These are phyloP conservation scores for Nemania abortiva DNA, from an alignment of 2,329 filamentous ascomycete species.

Conservation along the genomic window DNA sequence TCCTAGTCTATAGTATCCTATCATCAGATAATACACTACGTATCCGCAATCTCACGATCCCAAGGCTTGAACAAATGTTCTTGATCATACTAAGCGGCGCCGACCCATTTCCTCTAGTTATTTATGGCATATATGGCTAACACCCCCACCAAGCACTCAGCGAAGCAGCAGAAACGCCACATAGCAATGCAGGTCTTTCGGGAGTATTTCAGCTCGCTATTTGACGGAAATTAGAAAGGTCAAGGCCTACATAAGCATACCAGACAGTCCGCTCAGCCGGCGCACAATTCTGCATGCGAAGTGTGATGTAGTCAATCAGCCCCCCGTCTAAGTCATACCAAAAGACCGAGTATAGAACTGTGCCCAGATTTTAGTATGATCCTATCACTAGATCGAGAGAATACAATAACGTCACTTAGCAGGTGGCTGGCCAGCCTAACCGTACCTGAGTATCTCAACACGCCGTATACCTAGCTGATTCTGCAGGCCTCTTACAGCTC, in stretches of 20 bases:
- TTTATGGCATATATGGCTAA: too few relatives aligned
- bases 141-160: too few relatives aligned
- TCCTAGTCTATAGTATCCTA: too few relatives aligned
- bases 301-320: neutral
- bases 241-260: neutral
- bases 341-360: neutral
- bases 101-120: neutral
- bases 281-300: neutral
- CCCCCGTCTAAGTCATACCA: neutral
- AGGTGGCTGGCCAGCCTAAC: neutral
- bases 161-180: constrained; percentile 3
- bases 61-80: too few relatives aligned
- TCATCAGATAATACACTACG: too few relatives aligned
- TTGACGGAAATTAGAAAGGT: neutral
- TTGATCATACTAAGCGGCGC: too few relatives aligned
- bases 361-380: neutral
- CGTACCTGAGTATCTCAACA: constrained; percentile 5
- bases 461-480: neutral
- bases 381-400: neutral
- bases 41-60: too few relatives aligned
- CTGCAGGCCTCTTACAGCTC: neutral
- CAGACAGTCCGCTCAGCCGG: neutral
- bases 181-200: neutral
- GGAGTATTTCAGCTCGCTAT: constrained; percentile 5
- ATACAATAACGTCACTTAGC: constrained; percentile 1